Evolutionary conservation across 345 rosid species (phyloP).

Genomic region (Salix viminalis): DNA sequence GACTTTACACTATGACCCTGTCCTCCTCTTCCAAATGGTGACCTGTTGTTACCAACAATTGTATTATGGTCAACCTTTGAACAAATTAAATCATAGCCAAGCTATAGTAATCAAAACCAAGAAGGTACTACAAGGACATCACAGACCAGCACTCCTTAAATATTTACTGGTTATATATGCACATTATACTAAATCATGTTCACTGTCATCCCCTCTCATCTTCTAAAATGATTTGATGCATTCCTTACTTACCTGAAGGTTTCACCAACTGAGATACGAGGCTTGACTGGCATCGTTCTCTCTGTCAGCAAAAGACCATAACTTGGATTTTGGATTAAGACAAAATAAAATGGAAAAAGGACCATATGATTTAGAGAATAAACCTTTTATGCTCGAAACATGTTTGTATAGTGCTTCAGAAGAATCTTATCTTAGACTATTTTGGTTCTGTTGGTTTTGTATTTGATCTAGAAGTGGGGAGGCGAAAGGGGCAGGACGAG

Average conservation of each 20-base stretch:
- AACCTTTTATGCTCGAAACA: slow-evolving; percentile 50
- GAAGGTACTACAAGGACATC: too few species aligned
- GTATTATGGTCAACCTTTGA: neutral
- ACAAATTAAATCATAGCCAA: neutral
- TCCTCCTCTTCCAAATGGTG: slow-evolving; percentile 37
- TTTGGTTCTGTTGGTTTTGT: slow-evolving; percentile 18
- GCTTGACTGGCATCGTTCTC: slow-evolving; percentile 27
- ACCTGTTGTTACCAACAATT: slow-evolving; percentile 36
- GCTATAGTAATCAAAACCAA: too few species aligned
- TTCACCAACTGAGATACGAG: slow-evolving; percentile 46
- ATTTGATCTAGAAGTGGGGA: slow-evolving; percentile 62
- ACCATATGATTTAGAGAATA: neutral
- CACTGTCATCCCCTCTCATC: too few species aligned
- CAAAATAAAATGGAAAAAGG: neutral
- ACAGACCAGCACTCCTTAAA: too few species aligned
- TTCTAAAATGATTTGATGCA: too few species aligned
- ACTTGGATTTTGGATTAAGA: too few species aligned
- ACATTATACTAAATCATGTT: too few species aligned
- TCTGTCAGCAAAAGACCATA: slow-evolving; percentile 29
- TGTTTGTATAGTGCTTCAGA: slow-evolving; percentile 31
- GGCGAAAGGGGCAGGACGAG: slow-evolving; percentile 51
- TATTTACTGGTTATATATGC: too few species aligned
- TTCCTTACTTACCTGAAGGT: slow-evolving; percentile 40
- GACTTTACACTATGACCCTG: slow-evolving; percentile 15
- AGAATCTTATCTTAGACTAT: slow-evolving; percentile 8